Conservation (phyloP, 78 protist species). For the Dictyostelium firmibasis region DNA sequence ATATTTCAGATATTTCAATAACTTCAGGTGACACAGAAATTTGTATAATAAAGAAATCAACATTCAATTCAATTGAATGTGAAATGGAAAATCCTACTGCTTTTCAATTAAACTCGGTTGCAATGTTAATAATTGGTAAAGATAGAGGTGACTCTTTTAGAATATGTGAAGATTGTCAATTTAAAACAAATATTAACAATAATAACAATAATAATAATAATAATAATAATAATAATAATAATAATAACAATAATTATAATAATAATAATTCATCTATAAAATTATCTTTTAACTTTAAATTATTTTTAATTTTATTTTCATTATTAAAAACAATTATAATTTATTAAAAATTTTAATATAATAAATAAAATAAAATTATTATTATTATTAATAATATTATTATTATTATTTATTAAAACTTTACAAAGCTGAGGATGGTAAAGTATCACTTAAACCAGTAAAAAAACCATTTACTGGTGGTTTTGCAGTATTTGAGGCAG, state of each 20-base stretch:
- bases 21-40: background rate
- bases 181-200: background rate
- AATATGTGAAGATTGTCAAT: background rate
- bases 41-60: background rate
- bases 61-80: background rate
- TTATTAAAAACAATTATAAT: too few relatives aligned
- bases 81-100: background rate
- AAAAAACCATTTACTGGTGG: conserved; percentile 11
- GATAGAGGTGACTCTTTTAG: background rate
- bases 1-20: background rate
- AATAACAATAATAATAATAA: background rate
- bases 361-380: too few relatives aligned
- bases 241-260: background rate
- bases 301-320: too few relatives aligned
- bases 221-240: background rate
- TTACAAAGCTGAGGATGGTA: conserved; percentile 33
- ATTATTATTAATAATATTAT: background rate
- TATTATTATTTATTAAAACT: background rate
- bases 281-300: background rate
- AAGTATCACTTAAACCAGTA: background rate
- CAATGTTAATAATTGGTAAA: background rate
- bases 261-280: background rate
- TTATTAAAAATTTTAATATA: too few relatives aligned
- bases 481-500: background rate
- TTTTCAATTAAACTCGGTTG: background rate